Evolutionary conservation across 257 asterid species (phyloP).

Genomic region (Coffea canephora): DNA sequence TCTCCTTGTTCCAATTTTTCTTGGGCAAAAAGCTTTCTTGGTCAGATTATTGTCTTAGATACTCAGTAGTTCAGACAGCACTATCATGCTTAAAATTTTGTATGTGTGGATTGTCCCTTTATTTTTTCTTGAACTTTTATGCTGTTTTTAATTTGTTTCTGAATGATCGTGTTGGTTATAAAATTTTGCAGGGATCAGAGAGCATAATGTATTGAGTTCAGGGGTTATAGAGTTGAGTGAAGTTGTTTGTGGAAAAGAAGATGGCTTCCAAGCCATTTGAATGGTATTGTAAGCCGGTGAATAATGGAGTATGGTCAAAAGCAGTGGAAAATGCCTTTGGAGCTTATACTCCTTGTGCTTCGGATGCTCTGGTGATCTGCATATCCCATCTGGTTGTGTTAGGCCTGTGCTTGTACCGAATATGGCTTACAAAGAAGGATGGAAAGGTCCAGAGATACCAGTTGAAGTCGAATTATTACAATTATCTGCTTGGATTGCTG

Average conservation of each 20-base stretch:
- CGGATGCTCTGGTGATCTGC: slow-evolving; percentile 68
- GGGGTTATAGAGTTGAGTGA: slow-evolving; percentile 6
- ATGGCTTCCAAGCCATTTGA: slow-evolving; percentile 79
- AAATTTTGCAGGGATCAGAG: not conserved
- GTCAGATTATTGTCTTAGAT: too few relatives aligned
- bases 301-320: slow-evolving; percentile 74
- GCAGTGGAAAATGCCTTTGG: slow-evolving; percentile 86
- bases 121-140: not conserved
- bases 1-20: not conserved
- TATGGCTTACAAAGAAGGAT: slow-evolving; percentile 57
- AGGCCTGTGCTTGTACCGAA: slow-evolving; percentile 60
- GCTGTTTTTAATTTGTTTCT: not conserved
- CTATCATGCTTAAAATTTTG: not conserved
- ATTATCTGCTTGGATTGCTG: slow-evolving; percentile 68
- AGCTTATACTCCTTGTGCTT: slow-evolving; percentile 83
- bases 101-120: not conserved
- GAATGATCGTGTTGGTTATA: not conserved
- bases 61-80: not conserved
- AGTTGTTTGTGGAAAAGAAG: not conserved
- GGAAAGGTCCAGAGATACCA: slow-evolving; percentile 61
- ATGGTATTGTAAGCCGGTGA: slow-evolving; percentile 88
- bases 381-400: slow-evolving; percentile 66
- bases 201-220: not conserved
- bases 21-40: not conserved
- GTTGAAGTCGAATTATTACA: slow-evolving; percentile 70